Conservation (phyloP, 768 basidiomycete genomes). For the Termitomyces heimii region DNA sequence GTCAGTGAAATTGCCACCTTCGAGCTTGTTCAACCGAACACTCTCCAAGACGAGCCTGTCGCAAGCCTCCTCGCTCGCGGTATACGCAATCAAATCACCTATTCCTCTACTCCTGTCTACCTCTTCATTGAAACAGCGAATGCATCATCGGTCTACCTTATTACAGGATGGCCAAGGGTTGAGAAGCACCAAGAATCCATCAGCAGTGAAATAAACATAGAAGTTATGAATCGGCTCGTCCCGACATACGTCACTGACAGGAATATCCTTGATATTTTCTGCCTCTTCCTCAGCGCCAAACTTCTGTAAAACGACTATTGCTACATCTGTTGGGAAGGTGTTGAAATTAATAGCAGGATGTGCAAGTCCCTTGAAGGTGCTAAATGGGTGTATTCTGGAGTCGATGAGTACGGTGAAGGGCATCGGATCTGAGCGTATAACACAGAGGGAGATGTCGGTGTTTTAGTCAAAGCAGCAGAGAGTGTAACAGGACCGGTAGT, state of each 20-base stretch:
- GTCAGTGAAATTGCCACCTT: slow-evolving; percentile 39
- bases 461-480: background rate
- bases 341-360: too few relatives aligned
- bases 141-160: slow-evolving; percentile 25
- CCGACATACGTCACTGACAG: slow-evolving; percentile 18
- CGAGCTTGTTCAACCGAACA: slow-evolving; percentile 24
- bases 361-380: too few relatives aligned
- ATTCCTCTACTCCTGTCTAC: slow-evolving; percentile 34
- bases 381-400: background rate
- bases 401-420: background rate
- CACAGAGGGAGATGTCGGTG: background rate
- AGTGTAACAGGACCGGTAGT: background rate
- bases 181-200: slow-evolving; percentile 37
- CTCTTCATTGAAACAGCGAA: slow-evolving; percentile 27
- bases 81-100: slow-evolving; percentile 29
- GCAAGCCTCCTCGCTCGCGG: slow-evolving; percentile 24
- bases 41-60: slow-evolving; percentile 22
- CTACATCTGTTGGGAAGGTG: too few relatives aligned
- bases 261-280: background rate
- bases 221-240: slow-evolving; percentile 23
- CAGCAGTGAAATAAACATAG: slow-evolving; percentile 31
- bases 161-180: slow-evolving; percentile 40
- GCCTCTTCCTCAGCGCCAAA: too few relatives aligned
- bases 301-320: too few relatives aligned
- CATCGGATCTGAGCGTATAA: slow-evolving; percentile 2